A percentile compares a stretch with the other conserved stretches of the same genome.
Conservation (phyloP, 148 eudicot genomes). For the Rhododendron griersonianum region DNA sequence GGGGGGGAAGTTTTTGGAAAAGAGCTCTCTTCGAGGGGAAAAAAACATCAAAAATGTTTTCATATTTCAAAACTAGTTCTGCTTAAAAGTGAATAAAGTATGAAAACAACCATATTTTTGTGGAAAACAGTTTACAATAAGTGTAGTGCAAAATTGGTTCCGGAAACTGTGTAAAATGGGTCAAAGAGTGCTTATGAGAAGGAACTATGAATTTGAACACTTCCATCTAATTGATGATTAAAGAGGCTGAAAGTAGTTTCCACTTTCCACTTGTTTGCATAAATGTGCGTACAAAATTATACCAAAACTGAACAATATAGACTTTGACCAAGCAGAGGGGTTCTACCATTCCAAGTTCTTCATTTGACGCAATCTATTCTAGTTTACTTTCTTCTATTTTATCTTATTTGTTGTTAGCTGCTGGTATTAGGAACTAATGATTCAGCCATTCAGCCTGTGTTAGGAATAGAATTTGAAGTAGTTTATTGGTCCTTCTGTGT, state of each 20-base stretch:
- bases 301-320: not conserved
- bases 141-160: not conserved
- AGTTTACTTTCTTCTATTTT: not conserved
- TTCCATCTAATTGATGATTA: not conserved
- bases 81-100: not conserved
- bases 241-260: not conserved
- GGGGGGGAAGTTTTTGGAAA: not conserved
- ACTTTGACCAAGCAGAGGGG: not conserved
- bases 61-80: not conserved
- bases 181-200: not conserved
- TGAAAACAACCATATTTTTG: not conserved
- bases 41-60: not conserved
- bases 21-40: not conserved
- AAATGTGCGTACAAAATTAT: not conserved
- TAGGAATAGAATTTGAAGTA: not conserved
- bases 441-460: not conserved
- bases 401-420: not conserved
- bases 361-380: not conserved
- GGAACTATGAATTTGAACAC: not conserved
- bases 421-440: not conserved
- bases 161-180: not conserved
- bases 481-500: not conserved
- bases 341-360: not conserved
- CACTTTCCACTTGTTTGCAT: not conserved
- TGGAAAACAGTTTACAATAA: not conserved